Evolutionary conservation across 1,139 yeast genomes (phyloP).

Genomic region (Casaregolazyma suthepensis): DNA sequence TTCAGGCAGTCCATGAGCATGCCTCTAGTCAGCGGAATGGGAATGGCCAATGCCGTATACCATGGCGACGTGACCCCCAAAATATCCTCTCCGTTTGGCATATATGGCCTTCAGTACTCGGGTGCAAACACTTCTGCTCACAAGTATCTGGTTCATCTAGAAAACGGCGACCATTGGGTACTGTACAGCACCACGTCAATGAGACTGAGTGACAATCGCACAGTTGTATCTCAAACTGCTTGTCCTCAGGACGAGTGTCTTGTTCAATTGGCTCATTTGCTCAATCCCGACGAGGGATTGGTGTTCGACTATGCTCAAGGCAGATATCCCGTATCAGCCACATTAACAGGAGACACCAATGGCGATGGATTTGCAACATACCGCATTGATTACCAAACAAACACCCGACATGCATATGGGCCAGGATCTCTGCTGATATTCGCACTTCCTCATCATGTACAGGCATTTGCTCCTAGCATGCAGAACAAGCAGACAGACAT

Average conservation of each 20-base stretch:
- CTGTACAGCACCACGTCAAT: conserved; percentile 46
- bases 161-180: conserved; percentile 47
- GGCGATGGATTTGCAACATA: conserved; percentile 41
- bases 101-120: conserved; percentile 37
- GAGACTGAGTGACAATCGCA: conserved; percentile 43
- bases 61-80: conserved; percentile 49
- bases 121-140: conserved; percentile 25
- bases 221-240: conserved; percentile 4
- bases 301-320: conserved; percentile 48
- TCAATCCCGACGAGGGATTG: conserved; percentile 28
- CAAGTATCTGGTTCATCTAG: conserved; percentile 39
- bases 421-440: conserved; percentile 46
- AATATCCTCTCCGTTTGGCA: conserved; percentile 47
- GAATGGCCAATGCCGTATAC: conserved; percentile 58
- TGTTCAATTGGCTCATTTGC: conserved; percentile 12
- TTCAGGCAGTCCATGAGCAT: conserved; percentile 15
- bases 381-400: conserved; percentile 39
- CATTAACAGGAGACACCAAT: conserved; percentile 33
- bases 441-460: conserved; percentile 66
- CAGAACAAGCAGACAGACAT: conserved; percentile 42
- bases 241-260: conserved; percentile 35
- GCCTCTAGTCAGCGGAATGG: conserved; percentile 64
- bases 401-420: conserved; percentile 14
- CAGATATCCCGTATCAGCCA: conserved; percentile 40
- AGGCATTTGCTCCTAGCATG: conserved; percentile 37